Percentiles rank a stretch among this genome's conserved stretches.
Evolutionary conservation across 169 alveolate genomes (phyloP).

Genomic region (Cryptosporidium ubiquitum): DNA sequence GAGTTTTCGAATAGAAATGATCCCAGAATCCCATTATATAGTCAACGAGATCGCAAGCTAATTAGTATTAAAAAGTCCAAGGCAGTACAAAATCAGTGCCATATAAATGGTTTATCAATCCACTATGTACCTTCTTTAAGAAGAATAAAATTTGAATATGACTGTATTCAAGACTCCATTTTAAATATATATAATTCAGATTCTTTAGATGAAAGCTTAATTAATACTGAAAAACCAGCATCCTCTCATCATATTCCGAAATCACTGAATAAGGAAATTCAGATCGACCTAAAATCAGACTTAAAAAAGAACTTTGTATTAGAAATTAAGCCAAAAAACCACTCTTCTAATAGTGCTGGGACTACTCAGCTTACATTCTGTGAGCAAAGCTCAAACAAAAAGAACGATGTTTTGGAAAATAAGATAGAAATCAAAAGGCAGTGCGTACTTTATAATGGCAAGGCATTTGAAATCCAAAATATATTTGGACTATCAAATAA

Average conservation of each 20-base stretch:
- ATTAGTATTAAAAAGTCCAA: slow-evolving; percentile 18
- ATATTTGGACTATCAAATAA: slow-evolving; percentile 28
- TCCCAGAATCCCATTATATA: background rate
- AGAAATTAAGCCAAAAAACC: slow-evolving; percentile 19
- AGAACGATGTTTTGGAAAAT: background rate
- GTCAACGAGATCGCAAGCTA: background rate
- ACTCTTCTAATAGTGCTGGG: background rate
- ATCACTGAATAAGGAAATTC: background rate
- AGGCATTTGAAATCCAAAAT: slow-evolving; percentile 47
- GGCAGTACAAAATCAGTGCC: slow-evolving; percentile 60
- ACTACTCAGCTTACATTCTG: slow-evolving; percentile 56
- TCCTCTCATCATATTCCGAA: background rate
- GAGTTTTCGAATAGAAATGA: background rate
- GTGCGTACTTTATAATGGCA: slow-evolving; percentile 64
- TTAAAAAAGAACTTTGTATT: slow-evolving; percentile 12
- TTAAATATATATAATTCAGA: slow-evolving; percentile 30
- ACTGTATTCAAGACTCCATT: slow-evolving; percentile 45
- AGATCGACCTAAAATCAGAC: background rate
- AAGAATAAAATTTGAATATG: slow-evolving; percentile 30
- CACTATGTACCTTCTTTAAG: background rate
- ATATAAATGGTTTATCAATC: slow-evolving; percentile 58
- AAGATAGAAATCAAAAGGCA: slow-evolving; percentile 36
- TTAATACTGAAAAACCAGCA: slow-evolving; percentile 8
- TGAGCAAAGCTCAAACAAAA: background rate
- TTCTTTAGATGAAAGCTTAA: slow-evolving; percentile 22